These are phyloP conservation scores for Colletotrichum somersetense DNA, from an alignment of 2,329 filamentous ascomycete species.

Conservation along the genomic window DNA sequence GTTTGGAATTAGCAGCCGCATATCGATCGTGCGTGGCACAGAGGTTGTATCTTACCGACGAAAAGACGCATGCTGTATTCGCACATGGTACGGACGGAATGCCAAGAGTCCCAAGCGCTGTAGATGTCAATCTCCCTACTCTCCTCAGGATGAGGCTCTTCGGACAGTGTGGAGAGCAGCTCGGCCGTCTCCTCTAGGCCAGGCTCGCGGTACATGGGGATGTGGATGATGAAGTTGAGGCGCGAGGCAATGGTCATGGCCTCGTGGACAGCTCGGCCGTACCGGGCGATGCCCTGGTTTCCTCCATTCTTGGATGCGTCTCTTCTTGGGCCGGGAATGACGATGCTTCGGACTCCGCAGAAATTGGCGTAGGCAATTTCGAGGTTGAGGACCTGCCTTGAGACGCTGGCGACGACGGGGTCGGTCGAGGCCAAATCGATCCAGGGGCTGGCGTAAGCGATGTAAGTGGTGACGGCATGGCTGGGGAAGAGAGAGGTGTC, in stretches of 20 bases:
- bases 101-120: constrained; percentile 93
- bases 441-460: constrained; percentile 89
- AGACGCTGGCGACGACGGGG: constrained; percentile 86
- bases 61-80: constrained; percentile 85
- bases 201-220: constrained; percentile 85
- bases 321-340: constrained; percentile 82
- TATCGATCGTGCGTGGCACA: constrained; percentile 5
- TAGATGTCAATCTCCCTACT: constrained; percentile 74
- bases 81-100: constrained; percentile 86
- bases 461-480: constrained; percentile 77
- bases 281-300: constrained; percentile 74
- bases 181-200: constrained; percentile 65
- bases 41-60: constrained; percentile 76
- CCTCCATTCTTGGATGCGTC: constrained; percentile 67
- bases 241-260: constrained; percentile 80
- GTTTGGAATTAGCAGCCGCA: constrained; percentile 14
- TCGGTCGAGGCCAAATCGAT: constrained; percentile 89
- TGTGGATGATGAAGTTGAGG: constrained; percentile 82
- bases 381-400: constrained; percentile 88
- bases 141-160: constrained; percentile 50
- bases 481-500: constrained; percentile 82
- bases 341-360: constrained; percentile 86
- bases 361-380: constrained; percentile 97
- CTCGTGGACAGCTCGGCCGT: constrained; percentile 86
- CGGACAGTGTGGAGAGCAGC: constrained; percentile 62